Conservation (phyloP, 148 eudicot genomes). For the Amaranthus cruentus region DNA sequence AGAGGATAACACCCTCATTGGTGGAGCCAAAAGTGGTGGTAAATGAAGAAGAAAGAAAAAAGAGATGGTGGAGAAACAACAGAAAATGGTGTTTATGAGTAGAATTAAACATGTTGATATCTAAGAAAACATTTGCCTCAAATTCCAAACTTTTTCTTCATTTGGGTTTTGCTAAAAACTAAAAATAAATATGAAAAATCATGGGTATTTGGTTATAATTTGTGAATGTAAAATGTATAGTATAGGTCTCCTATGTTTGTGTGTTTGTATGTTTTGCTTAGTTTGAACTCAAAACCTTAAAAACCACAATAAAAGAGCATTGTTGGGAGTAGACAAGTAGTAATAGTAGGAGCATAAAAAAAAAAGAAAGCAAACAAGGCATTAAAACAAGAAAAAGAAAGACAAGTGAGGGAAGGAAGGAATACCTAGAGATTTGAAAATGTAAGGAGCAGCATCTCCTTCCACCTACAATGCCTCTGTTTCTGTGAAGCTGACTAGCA, state of each 20-base stretch:
- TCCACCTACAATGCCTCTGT: too few species aligned
- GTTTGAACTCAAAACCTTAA: slow-evolving; percentile 35
- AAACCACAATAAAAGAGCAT: slow-evolving; percentile 4
- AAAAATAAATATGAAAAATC: neutral
- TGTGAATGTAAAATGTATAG: neutral
- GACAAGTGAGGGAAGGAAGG: too few species aligned
- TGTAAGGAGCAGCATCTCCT: too few species aligned
- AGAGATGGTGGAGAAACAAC: slow-evolving; percentile 2
- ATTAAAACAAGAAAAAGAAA: too few species aligned
- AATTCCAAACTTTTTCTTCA: slow-evolving; percentile 42
- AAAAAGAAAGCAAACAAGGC: too few species aligned
- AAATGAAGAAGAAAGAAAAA: neutral
- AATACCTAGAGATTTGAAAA: too few species aligned
- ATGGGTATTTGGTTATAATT: neutral
- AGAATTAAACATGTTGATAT: slow-evolving; percentile 36
- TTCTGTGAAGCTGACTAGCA: too few species aligned
- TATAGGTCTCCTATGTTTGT: slow-evolving; percentile 22
- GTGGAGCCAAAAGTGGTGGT: slow-evolving; percentile 13
- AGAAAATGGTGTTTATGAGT: slow-evolving; percentile 25
- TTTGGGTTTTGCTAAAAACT: slow-evolving; percentile 18
- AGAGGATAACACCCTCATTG: slow-evolving; percentile 26
- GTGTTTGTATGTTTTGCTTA: slow-evolving; percentile 27
- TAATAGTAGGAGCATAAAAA: too few species aligned
- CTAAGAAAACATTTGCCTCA: slow-evolving; percentile 43
- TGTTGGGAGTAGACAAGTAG: too few species aligned